Evolutionary conservation across 2,329 filamentous ascomycete species (phyloP).

Genomic region (Diaporthe velutina): DNA sequence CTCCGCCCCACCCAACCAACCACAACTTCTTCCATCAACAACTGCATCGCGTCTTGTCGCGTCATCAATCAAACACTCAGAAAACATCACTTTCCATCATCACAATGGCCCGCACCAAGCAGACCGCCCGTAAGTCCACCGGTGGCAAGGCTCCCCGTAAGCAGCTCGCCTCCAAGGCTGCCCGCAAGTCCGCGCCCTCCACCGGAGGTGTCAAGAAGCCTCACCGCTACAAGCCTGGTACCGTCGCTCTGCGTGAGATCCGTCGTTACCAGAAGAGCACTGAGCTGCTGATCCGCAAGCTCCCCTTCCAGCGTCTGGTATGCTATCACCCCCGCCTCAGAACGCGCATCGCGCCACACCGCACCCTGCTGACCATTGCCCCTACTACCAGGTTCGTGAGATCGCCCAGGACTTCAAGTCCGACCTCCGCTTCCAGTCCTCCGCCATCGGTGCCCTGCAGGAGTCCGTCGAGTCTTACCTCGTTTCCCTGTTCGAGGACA

Average conservation of each 20-base stretch:
- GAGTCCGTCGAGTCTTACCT: slow-evolving; percentile 99
- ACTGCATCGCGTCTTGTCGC: slow-evolving; percentile 43
- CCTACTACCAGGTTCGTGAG: slow-evolving; percentile 77
- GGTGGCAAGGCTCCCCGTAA: slow-evolving; percentile 87
- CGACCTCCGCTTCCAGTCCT: slow-evolving; percentile 97
- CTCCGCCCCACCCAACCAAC: slow-evolving; percentile 44
- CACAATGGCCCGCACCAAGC: slow-evolving; percentile 75
- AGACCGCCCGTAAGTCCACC: slow-evolving; percentile 81
- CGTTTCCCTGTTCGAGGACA: slow-evolving; percentile 97
- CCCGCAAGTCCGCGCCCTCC: slow-evolving; percentile 96
- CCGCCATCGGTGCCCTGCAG: slow-evolving; percentile 96
- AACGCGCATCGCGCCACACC: neutral
- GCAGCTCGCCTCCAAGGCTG: slow-evolving; percentile 99
- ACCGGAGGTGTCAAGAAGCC: slow-evolving; percentile 98
- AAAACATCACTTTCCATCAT: slow-evolving; percentile 46
- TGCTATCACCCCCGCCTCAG: slow-evolving; percentile 46
- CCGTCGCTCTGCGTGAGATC: slow-evolving; percentile 98
- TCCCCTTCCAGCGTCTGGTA: slow-evolving; percentile 96
- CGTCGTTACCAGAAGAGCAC: slow-evolving; percentile 98
- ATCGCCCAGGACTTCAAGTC: slow-evolving; percentile 97
- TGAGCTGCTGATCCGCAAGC: slow-evolving; percentile 95
- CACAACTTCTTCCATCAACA: slow-evolving; percentile 47
- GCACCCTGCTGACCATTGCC: slow-evolving; percentile 42
- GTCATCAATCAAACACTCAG: slow-evolving; percentile 43
- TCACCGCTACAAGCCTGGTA: slow-evolving; percentile 90